A percentile compares a stretch with the other conserved stretches of the same genome.
These are phyloP conservation scores for Toxicodendron radicans DNA, from an alignment of 345 rosid species.

Conservation along the genomic window DNA sequence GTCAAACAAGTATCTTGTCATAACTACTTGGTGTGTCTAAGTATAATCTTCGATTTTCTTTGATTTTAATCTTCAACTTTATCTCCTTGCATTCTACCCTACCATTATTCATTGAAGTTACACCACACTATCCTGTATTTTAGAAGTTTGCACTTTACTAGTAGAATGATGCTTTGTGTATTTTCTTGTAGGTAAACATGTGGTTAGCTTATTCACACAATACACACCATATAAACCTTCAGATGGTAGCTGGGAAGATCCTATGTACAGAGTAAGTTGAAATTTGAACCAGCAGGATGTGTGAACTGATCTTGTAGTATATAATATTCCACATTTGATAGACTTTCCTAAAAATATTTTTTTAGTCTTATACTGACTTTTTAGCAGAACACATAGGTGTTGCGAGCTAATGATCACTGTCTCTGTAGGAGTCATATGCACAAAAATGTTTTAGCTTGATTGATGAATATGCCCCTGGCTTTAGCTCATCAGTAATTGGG, in stretches of 20 bases:
- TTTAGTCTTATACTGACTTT: neutral
- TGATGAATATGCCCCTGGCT: slow-evolving; percentile 68
- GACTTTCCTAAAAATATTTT: neutral
- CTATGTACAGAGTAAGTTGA: slow-evolving; percentile 66
- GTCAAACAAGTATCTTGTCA: neutral
- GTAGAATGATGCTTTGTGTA: neutral
- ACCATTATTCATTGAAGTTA: neutral
- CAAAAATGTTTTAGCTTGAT: slow-evolving; percentile 59
- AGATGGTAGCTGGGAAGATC: slow-evolving; percentile 81
- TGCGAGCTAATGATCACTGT: neutral
- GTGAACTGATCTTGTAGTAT: neutral
- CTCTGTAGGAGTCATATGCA: slow-evolving; percentile 57
- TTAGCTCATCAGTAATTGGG: slow-evolving; percentile 69
- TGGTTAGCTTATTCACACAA: slow-evolving; percentile 76
- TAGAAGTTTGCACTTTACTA: neutral
- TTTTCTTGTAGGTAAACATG: slow-evolving; percentile 61
- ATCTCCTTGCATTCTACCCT: neutral
- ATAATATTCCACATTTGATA: too few relatives aligned
- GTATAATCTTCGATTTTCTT: neutral
- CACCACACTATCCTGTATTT: neutral
- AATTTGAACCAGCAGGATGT: neutral
- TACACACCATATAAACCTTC: slow-evolving; percentile 84
- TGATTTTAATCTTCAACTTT: neutral
- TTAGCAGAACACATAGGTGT: neutral
- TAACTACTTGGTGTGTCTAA: neutral